phyloP scores from a whole-genome alignment of 768 basidiomycete species.

The Nidularia pulvinata region DNA sequence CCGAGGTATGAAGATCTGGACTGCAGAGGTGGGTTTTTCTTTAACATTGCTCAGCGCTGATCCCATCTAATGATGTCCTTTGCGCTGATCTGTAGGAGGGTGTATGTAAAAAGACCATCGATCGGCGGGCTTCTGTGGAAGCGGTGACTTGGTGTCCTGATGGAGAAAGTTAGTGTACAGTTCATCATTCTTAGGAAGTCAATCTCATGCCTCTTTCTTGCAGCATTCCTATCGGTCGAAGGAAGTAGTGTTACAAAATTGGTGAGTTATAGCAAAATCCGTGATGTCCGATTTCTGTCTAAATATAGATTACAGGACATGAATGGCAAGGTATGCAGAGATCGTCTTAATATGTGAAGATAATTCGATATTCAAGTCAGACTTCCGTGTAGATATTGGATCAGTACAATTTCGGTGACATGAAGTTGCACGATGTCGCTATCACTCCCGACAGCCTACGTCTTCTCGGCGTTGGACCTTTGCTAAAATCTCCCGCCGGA shows the following conservation, averaged over 20 bases:
- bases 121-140: slow-evolving; percentile 53
- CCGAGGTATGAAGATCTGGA: slow-evolving; percentile 73
- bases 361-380: background rate
- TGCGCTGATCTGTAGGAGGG: slow-evolving; percentile 44
- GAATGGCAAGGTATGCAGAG: slow-evolving; percentile 46
- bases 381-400: slow-evolving; percentile 42
- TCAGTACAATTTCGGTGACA: slow-evolving; percentile 54
- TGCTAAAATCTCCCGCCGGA: slow-evolving; percentile 61
- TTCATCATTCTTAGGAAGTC: background rate
- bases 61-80: too few relatives aligned
- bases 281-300: background rate
- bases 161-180: slow-evolving; percentile 44
- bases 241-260: slow-evolving; percentile 59
- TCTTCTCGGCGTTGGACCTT: slow-evolving; percentile 66
- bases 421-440: slow-evolving; percentile 71
- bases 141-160: slow-evolving; percentile 70
- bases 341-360: background rate
- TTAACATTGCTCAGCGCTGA: background rate
- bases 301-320: slow-evolving; percentile 40
- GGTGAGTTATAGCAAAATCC: slow-evolving; percentile 27
- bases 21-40: slow-evolving; percentile 45
- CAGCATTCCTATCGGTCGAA: slow-evolving; percentile 76
- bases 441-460: slow-evolving; percentile 67
- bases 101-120: slow-evolving; percentile 66
- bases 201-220: background rate